These are phyloP conservation scores for Cryptococcus maquisensis DNA, from an alignment of 1,284 basidiomycete species.

Conservation along the genomic window DNA sequence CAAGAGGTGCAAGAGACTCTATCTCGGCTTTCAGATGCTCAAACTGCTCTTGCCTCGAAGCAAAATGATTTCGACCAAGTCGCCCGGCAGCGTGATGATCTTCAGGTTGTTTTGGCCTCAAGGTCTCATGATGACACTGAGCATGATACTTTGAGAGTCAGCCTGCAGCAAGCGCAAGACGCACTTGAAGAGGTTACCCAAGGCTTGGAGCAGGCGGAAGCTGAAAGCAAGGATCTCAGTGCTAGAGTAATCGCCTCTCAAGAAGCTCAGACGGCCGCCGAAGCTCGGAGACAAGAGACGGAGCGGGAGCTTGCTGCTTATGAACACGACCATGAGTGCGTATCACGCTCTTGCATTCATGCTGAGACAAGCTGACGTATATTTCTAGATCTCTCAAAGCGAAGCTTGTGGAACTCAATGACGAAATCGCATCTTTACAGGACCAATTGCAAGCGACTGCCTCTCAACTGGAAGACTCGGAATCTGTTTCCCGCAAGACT, in stretches of 20 bases:
- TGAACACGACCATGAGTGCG: too few relatives aligned
- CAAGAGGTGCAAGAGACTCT: background rate
- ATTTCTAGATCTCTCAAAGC: background rate
- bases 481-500: background rate
- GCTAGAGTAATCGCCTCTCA: background rate
- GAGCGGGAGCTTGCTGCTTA: background rate
- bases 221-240: background rate
- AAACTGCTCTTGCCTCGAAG: conserved; percentile 1
- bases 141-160: background rate
- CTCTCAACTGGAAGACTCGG: background rate
- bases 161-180: background rate
- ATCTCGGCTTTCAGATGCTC: background rate
- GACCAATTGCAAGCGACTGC: background rate
- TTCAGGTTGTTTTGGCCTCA: background rate
- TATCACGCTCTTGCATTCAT: background rate
- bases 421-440: conserved; percentile 7
- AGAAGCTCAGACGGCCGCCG: background rate
- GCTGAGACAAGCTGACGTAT: background rate
- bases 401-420: conserved; percentile 10
- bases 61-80: background rate
- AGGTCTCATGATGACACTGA: conserved; percentile 12
- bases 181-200: background rate
- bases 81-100: background rate
- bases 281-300: background rate
- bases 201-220: conserved; percentile 1